These are phyloP conservation scores for Eucalyptus cladocalyx DNA, from an alignment of 345 rosid species.

Conservation along the genomic window DNA sequence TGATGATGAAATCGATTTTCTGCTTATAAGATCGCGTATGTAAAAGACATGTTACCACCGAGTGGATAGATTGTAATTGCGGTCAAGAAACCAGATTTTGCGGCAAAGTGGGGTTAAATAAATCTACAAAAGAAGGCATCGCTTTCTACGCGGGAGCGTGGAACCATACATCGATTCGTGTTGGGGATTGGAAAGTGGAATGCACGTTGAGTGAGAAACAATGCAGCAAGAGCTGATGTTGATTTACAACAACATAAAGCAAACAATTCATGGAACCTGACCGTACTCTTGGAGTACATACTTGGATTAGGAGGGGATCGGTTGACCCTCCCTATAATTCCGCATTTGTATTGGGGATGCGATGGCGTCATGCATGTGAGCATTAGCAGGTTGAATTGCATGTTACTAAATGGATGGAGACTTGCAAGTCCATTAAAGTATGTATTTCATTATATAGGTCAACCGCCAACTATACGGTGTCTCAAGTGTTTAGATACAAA, in stretches of 20 bases:
- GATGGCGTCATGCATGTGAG: neutral
- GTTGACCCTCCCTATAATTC: neutral
- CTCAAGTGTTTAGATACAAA: neutral
- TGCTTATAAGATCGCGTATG: neutral
- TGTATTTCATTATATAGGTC: neutral
- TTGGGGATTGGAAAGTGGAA: neutral
- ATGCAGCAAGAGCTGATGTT: neutral
- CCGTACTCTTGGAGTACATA: neutral
- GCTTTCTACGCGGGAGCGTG: neutral
- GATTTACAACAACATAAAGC: neutral
- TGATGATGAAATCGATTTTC: neutral
- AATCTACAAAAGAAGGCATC: neutral
- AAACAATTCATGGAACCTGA: neutral
- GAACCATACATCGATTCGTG: neutral
- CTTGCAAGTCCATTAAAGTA: neutral
- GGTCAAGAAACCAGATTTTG: neutral
- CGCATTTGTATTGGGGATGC: neutral
- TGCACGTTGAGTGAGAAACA: neutral
- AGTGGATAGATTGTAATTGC: neutral
- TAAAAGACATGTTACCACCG: neutral
- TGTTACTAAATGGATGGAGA: neutral
- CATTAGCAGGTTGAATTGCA: neutral
- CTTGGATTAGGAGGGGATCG: neutral
- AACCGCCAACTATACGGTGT: neutral
- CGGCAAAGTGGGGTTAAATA: too few species aligned